A percentile compares a stretch with the other conserved stretches of the same genome.
phyloP scores from a whole-genome alignment of 148 eudicot genomes.

The Rhododendron williamsianum region DNA sequence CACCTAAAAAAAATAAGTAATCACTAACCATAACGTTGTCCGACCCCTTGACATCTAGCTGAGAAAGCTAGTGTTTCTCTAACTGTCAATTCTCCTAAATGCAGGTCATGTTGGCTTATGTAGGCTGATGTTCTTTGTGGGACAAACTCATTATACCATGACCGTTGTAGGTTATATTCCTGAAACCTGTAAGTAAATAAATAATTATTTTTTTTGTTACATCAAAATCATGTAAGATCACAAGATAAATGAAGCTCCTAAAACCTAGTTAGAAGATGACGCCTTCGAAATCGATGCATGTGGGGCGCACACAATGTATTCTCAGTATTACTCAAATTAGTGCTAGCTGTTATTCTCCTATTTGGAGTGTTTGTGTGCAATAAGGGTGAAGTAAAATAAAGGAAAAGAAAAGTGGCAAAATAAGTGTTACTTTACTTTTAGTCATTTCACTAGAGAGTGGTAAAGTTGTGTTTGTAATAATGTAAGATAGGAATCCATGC shows the following conservation, averaged over 20 bases:
- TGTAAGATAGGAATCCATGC: too few relatives aligned
- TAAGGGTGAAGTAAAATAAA: too few relatives aligned
- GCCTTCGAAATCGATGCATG: neutral
- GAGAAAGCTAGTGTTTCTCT: slow-evolving; percentile 62
- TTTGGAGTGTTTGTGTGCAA: too few relatives aligned
- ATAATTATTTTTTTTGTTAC: neutral
- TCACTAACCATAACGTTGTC: slow-evolving; percentile 47
- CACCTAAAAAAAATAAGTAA: neutral
- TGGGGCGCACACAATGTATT: neutral
- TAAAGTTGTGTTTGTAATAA: too few relatives aligned
- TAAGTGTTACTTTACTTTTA: too few relatives aligned
- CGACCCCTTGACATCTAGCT: slow-evolving; percentile 68
- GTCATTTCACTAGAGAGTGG: too few relatives aligned
- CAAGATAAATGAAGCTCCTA: neutral
- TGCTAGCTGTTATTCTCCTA: too few relatives aligned
- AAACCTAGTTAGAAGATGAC: neutral
- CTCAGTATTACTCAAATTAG: too few relatives aligned
- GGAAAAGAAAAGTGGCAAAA: too few relatives aligned
- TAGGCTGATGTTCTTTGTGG: slow-evolving; percentile 63
- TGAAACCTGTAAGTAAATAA: slow-evolving; percentile 26
- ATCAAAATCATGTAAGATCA: neutral
- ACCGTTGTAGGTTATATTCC: slow-evolving; percentile 60
- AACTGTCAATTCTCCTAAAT: slow-evolving; percentile 66
- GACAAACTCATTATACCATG: slow-evolving; percentile 56
- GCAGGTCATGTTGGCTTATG: slow-evolving; percentile 61